Evolutionary conservation across 23 red algal species (phyloP), one percentile per base, ranked within the genome.

Genomic region (Gracilaria vermiculophylla): DNA sequence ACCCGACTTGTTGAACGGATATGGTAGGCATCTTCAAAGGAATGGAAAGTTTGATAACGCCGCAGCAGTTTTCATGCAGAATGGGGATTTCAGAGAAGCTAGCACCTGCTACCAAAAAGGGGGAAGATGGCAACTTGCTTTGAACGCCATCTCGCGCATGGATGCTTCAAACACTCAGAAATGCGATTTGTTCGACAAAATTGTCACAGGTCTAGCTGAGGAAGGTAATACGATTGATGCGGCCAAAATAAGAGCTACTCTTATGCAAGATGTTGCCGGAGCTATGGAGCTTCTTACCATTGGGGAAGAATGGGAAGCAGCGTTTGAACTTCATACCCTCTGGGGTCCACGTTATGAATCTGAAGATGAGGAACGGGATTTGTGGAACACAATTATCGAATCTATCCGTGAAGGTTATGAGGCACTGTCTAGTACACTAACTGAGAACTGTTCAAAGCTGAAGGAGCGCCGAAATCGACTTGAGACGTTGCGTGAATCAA

Each of bases 391-490:
- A 44, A 29, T 84, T 25, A 57, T 47, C 8, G 44, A 72, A 28
- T 17, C 19, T 27, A 33, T 91, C 2, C 5, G 53, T 11, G 87
- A 80, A 27, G 87, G 54, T 5, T 61, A 13, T 34, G 47, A 80
- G 11, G 42, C 13, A 19, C 2, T 81, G 21, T 31, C 32, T 0
- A 43, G 37, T n/a, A 81, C 62, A 31, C 35, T 91, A 28, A 1
- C 28, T 47, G 87, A 80, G 74, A 91, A 71, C 87, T 24, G 42
- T 27, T 73, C 48, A 4, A 80, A 91, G 75, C 54, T 91, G 36
- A 27, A 17, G n/a, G 73, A 91, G 44, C 58, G 73, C 3, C 43
- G 75, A 21, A 44, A 69, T 24, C 87, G 87, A 17, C 58, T 91
- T 32, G 62, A 61, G 19, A 71, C 48, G 7, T 55, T 91, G 24